Conservation (phyloP, 1,284 basidiomycete species). For the Phaffia rhodozyma region DNA sequence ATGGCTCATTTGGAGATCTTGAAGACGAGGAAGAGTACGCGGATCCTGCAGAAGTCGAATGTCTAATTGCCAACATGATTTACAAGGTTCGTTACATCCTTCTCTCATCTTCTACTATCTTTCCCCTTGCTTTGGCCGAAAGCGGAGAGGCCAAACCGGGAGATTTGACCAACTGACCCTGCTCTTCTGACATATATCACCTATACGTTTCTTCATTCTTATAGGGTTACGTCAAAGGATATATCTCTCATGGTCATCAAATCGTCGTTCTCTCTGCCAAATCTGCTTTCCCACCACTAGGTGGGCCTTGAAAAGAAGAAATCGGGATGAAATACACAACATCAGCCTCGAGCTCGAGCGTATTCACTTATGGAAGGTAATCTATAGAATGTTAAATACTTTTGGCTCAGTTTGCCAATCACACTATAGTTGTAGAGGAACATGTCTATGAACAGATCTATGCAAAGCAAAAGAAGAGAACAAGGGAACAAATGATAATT, state of each 20-base stretch:
- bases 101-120: not conserved
- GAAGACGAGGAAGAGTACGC: conserved; percentile 29
- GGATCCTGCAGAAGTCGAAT: conserved; percentile 70
- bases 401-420: too few relatives aligned
- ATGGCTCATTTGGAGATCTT: conserved; percentile 34
- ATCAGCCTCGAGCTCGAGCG: too few relatives aligned
- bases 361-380: too few relatives aligned
- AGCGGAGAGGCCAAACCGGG: not conserved
- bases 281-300: conserved; percentile 62
- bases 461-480: too few relatives aligned
- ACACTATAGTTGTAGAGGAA: too few relatives aligned
- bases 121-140: not conserved
- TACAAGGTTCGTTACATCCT: conserved; percentile 45
- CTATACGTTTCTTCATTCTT: not conserved
- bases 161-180: not conserved
- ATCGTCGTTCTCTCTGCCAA: conserved; percentile 76
- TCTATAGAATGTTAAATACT: too few relatives aligned
- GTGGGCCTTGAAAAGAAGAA: not conserved
- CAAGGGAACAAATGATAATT: too few relatives aligned
- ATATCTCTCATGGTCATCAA: conserved; percentile 89
- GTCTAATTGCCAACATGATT: conserved; percentile 86
- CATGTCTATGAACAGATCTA: too few relatives aligned
- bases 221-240: conserved; percentile 75
- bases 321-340: too few relatives aligned
- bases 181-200: conserved; percentile 6